These are phyloP conservation scores for Cryphonectria carpinicola DNA, from an alignment of 2,329 filamentous ascomycete genomes.

Conservation along the genomic window DNA sequence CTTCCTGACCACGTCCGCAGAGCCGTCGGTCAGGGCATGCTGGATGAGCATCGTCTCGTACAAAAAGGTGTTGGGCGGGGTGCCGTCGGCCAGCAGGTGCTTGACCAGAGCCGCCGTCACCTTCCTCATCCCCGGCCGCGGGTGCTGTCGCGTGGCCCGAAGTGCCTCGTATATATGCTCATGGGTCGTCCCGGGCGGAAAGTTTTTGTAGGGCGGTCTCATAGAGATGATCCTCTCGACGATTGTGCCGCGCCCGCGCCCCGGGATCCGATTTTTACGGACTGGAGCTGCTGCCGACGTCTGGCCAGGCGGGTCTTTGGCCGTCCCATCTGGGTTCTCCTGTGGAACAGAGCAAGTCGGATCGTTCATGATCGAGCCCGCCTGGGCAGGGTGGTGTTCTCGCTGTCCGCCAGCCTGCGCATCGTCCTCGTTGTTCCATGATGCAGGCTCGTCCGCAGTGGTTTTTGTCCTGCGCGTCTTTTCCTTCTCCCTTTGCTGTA, in stretches of 20 bases:
- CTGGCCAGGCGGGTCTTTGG: neutral
- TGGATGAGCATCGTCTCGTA: slow-evolving; percentile 78
- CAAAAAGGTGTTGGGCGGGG: slow-evolving; percentile 59
- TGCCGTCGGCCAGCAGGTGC: slow-evolving; percentile 59
- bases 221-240: slow-evolving; percentile 28
- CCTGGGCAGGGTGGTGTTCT: neutral
- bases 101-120: slow-evolving; percentile 48
- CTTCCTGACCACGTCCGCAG: slow-evolving; percentile 61
- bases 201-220: slow-evolving; percentile 31
- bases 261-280: neutral
- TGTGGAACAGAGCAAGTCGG: neutral
- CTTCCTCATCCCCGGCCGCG: slow-evolving; percentile 33
- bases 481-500: neutral
- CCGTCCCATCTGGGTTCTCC: neutral
- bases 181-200: slow-evolving; percentile 37
- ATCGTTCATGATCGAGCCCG: neutral
- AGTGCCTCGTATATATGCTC: slow-evolving; percentile 53
- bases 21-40: slow-evolving; percentile 70
- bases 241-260: neutral
- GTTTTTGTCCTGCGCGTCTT: too few species aligned
- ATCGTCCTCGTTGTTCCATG: neutral
- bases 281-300: neutral
- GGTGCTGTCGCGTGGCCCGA: slow-evolving; percentile 38
- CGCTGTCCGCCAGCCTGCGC: neutral
- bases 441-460: neutral